Conservation (phyloP, 495 filamentous ascomycete genomes). For the Hypoxylon subgilvum region DNA sequence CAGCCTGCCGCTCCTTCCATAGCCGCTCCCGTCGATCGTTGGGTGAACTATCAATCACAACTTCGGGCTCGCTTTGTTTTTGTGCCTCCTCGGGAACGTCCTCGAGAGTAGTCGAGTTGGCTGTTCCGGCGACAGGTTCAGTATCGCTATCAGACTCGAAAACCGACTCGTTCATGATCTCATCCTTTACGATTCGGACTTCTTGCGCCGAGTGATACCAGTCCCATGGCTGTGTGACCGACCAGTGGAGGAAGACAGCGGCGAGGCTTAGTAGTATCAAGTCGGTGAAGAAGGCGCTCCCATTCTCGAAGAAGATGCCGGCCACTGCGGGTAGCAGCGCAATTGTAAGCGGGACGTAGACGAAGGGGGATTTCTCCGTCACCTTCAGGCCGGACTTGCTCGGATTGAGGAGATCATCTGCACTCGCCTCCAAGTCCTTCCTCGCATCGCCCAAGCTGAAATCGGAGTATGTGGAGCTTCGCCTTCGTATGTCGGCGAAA, state of each 20-base stretch:
- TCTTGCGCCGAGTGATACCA: conserved; percentile 88
- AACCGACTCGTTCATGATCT: conserved; percentile 52
- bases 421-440: conserved; percentile 69
- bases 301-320: conserved; percentile 84
- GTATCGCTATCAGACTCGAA: conserved; percentile 57
- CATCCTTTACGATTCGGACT: conserved; percentile 55
- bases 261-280: conserved; percentile 77
- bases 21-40: conserved; percentile 32
- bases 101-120: conserved; percentile 38
- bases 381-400: conserved; percentile 45
- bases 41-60: not conserved
- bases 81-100: conserved; percentile 50
- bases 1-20: conserved; percentile 29
- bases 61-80: conserved; percentile 19
- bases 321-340: conserved; percentile 84
- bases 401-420: conserved; percentile 75
- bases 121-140: conserved; percentile 41
- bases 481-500: conserved; percentile 54
- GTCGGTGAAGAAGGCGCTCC: conserved; percentile 81
- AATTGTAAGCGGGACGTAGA: conserved; percentile 78
- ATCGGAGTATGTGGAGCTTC: conserved; percentile 79
- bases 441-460: conserved; percentile 69
- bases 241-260: conserved; percentile 92
- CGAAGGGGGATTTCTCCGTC: conserved; percentile 57
- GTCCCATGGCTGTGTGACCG: conserved; percentile 87